These are phyloP conservation scores for Tilletia indica DNA, from an alignment of 1,284 basidiomycete genomes.

Conservation along the genomic window DNA sequence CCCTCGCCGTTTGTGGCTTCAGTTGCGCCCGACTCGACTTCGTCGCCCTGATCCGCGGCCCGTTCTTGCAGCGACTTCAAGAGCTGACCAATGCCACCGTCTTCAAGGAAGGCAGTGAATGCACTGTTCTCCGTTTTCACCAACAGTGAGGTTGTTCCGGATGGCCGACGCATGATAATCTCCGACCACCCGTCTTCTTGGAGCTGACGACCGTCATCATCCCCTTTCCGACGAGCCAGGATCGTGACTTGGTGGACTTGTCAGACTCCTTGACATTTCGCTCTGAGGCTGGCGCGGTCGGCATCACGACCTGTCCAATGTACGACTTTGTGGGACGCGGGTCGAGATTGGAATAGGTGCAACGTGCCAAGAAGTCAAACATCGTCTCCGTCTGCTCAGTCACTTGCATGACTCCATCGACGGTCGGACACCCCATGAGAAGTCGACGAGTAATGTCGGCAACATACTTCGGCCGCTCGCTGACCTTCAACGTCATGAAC, in stretches of 20 bases:
- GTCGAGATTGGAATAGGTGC: constrained; percentile 90
- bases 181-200: constrained; percentile 79
- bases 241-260: constrained; percentile 60
- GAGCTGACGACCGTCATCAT: constrained; percentile 80
- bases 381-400: constrained; percentile 94
- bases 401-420: constrained; percentile 71
- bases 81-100: constrained; percentile 30
- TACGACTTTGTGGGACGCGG: constrained; percentile 80
- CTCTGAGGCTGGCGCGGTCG: constrained; percentile 40
- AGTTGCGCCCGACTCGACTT: background rate
- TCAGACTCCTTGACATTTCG: constrained; percentile 40
- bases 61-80: background rate
- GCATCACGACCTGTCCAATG: constrained; percentile 67
- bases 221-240: constrained; percentile 84
- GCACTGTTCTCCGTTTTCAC: constrained; percentile 82
- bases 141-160: constrained; percentile 80
- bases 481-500: constrained; percentile 87
- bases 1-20: background rate
- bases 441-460: constrained; percentile 84
- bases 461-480: constrained; percentile 78
- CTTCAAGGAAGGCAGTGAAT: constrained; percentile 43
- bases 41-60: background rate
- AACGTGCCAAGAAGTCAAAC: constrained; percentile 95
- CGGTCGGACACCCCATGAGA: constrained; percentile 66
- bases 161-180: constrained; percentile 79